phyloP scores from a whole-genome alignment of 2,329 filamentous ascomycete species.

The Ophioceras dolichostomum region DNA sequence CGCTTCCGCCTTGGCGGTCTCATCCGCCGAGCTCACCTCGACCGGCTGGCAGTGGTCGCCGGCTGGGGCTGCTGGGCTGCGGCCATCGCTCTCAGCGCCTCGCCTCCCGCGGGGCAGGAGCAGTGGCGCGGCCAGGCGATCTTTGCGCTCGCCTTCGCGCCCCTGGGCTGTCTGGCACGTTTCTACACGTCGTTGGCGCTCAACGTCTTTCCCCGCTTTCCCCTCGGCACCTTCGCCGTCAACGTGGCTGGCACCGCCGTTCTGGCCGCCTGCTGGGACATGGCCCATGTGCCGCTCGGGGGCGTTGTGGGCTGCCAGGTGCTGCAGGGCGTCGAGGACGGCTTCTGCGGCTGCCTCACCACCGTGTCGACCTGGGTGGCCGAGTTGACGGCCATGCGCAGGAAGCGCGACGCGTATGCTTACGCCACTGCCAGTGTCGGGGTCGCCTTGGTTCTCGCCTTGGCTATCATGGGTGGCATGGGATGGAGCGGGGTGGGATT shows the following conservation, averaged over 20 bases:
- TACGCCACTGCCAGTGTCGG: constrained; percentile 54
- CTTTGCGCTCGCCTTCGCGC: constrained; percentile 73
- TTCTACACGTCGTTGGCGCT: constrained; percentile 61
- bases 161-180: constrained; percentile 61
- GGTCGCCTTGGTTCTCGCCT: constrained; percentile 43
- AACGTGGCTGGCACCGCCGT: constrained; percentile 70
- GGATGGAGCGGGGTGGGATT: constrained; percentile 52
- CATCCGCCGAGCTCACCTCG: constrained; percentile 46
- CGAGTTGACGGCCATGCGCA: constrained; percentile 39
- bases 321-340: constrained; percentile 50
- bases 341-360: constrained; percentile 55
- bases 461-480: constrained; percentile 64
- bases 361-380: constrained; percentile 57
- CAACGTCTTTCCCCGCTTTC: constrained; percentile 61
- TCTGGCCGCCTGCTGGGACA: constrained; percentile 64
- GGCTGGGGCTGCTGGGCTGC: constrained; percentile 69
- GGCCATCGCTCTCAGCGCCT: constrained; percentile 57
- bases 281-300: constrained; percentile 52
- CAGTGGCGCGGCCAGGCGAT: constrained; percentile 64
- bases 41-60: constrained; percentile 51
- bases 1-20: constrained; percentile 20
- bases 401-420: constrained; percentile 43
- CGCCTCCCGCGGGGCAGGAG: constrained; percentile 48
- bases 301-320: constrained; percentile 50
- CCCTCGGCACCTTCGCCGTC: constrained; percentile 72